Base-by-base conservation (phyloP, 2,329 filamentous ascomycete genomes). In the Colletotrichum costaricense region DNA sequence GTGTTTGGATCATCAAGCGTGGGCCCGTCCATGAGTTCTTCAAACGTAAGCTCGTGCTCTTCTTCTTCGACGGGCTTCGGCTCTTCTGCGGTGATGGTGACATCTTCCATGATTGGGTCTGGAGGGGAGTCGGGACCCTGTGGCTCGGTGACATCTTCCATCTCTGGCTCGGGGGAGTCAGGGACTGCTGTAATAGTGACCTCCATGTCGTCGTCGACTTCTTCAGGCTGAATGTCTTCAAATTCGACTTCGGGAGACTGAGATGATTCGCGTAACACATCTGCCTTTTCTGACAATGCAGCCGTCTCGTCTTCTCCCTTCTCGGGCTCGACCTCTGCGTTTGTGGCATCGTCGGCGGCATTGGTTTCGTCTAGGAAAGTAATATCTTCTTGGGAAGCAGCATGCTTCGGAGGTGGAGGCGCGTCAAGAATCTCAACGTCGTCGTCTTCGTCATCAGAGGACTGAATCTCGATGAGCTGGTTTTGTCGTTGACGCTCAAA, bases 401-500 rank as follows among this genome's bases (percentile, higher is more conserved):
- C 22, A 52, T 76, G 78, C 64, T 81, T 80, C 16, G 78, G 79
- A 2, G 76, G 79, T 1, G 83, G 83, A 2, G 84, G 83, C 1
- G 82, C 84, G 52, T 92, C 89, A 11, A 92, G 76, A 38, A 92
- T 84, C 77, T 92, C 86, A 28, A 92, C 77, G 76, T 91, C 90
- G 71, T 85, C 88, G 19, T 87, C 88, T 46, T 86, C 87, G 26
- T 88, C 88, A 57, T 91, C 89, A 2, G 89, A 90, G 3, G 91
- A 93, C 35, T 89, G 88, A 49, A 94, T 89, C 73, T 91, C 86
- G 64, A 94, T 88, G 12, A 92, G 81, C 1, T 87, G 87, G 58
- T 88, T 82, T 60, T 86, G 81, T 66, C 83, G 82, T 59, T 84
- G 83, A 26, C 79, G 81, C 28, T 78, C 82, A 57, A 87, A 84